These are phyloP conservation scores for Talaromyces wortmannii DNA, from an alignment of 495 filamentous ascomycete genomes.

Conservation along the genomic window DNA sequence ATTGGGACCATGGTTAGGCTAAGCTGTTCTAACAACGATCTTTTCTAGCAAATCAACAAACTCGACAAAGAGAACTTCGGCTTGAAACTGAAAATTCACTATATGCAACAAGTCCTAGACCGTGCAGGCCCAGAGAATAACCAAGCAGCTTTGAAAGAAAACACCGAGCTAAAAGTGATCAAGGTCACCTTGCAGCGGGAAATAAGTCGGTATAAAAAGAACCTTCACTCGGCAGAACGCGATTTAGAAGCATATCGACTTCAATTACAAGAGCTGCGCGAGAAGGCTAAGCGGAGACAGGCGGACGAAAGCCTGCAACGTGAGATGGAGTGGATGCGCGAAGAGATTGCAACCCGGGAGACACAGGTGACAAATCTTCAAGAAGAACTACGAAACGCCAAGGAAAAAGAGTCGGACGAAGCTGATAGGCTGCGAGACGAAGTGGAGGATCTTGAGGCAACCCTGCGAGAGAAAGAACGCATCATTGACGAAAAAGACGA, in stretches of 20 bases:
- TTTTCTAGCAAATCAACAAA: constrained; percentile 66
- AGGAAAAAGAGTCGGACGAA: constrained; percentile 44
- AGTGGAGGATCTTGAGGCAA: constrained; percentile 59
- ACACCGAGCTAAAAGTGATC: constrained; percentile 90
- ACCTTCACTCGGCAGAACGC: constrained; percentile 68
- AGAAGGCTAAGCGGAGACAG: constrained; percentile 70
- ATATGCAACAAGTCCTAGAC: constrained; percentile 77
- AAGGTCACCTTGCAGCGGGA: constrained; percentile 82
- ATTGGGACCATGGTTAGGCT: neutral
- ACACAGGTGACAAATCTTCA: constrained; percentile 40
- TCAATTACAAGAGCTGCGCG: constrained; percentile 70
- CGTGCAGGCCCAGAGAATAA: constrained; percentile 85
- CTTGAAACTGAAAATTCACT: constrained; percentile 94
- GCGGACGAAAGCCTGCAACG: constrained; percentile 57
- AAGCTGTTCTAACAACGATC: neutral
- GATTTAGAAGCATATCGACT: constrained; percentile 70
- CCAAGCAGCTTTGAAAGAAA: constrained; percentile 81
- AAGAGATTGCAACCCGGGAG: constrained; percentile 51
- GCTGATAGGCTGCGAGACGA: constrained; percentile 60
- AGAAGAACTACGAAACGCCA: constrained; percentile 33
- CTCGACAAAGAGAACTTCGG: constrained; percentile 96
- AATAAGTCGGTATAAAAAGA: constrained; percentile 75
- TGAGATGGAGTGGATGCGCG: constrained; percentile 53
- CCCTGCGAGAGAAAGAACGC: constrained; percentile 59
- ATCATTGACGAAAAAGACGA: constrained; percentile 58